Evolutionary conservation across 768 basidiomycete species (phyloP).

Genomic region (Naematelia encephala): DNA sequence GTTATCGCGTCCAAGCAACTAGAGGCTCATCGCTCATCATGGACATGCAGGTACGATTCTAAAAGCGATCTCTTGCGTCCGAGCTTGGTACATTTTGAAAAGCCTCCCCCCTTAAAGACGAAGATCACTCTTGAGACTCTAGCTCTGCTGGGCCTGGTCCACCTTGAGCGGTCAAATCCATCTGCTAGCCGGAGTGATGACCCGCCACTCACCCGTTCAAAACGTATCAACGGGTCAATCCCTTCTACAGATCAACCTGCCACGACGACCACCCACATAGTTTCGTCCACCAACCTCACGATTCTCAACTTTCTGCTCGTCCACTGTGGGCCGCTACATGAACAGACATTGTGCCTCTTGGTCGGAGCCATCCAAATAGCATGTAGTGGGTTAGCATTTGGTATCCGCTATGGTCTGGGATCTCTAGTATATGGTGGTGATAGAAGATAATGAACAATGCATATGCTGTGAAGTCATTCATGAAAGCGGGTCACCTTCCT

Average conservation of each 20-base stretch:
- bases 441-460: constrained; percentile 57
- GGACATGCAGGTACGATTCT: constrained; percentile 64
- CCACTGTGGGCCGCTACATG: constrained; percentile 76
- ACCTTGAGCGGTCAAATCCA: constrained; percentile 52
- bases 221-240: neutral
- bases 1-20: neutral
- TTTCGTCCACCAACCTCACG: constrained; percentile 81
- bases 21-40: neutral
- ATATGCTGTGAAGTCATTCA: neutral
- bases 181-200: neutral
- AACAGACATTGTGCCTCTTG: constrained; percentile 69
- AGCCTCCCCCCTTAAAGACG: constrained; percentile 60
- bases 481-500: constrained; percentile 11
- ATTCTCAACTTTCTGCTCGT: constrained; percentile 82
- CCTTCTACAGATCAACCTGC: constrained; percentile 34
- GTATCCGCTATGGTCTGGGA: constrained; percentile 83
- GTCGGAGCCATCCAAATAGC: constrained; percentile 73
- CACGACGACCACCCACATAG: constrained; percentile 62
- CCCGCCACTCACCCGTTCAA: too few relatives aligned
- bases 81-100: constrained; percentile 64
- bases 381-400: constrained; percentile 78
- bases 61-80: constrained; percentile 74
- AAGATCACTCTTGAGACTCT: constrained; percentile 61
- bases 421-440: constrained; percentile 88
- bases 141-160: constrained; percentile 63